Evolutionary conservation across 805 yeast genomes (phyloP).

Genomic region (Starmerella vaccinii): DNA sequence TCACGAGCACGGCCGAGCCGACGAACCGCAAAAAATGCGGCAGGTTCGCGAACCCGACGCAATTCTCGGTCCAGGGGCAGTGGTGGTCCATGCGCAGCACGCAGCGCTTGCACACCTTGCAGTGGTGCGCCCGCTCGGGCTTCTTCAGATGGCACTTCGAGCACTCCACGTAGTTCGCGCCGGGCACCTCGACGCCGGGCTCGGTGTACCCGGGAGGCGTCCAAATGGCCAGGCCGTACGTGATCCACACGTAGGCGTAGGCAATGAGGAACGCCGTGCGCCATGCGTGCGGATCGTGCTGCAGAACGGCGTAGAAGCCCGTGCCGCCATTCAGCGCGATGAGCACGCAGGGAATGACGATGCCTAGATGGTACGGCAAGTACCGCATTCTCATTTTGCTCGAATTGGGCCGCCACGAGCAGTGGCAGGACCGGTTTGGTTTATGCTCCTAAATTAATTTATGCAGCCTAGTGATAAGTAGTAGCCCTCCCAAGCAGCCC

Average conservation of each 20-base stretch:
- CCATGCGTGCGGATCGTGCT: conserved; percentile 10
- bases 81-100: conserved; percentile 49
- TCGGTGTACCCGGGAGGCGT: conserved; percentile 48
- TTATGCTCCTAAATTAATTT: too few relatives aligned
- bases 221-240: conserved; percentile 59
- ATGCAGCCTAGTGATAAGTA: background rate
- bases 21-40: conserved; percentile 70
- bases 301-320: conserved; percentile 12
- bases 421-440: too few relatives aligned
- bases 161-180: conserved; percentile 20
- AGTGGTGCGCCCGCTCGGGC: conserved; percentile 39
- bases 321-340: conserved; percentile 19
- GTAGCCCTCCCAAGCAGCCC: too few relatives aligned
- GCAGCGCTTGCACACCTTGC: conserved; percentile 33
- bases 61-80: conserved; percentile 88
- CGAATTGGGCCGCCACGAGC: too few relatives aligned
- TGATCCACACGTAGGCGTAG: conserved; percentile 53
- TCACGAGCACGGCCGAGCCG: conserved; percentile 37
- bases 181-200: conserved; percentile 5
- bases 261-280: conserved; percentile 13
- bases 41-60: conserved; percentile 75
- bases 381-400: conserved; percentile 16
- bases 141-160: conserved; percentile 26
- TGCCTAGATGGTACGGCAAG: conserved; percentile 22
- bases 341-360: conserved; percentile 18